Evolutionary conservation across 495 filamentous ascomycete species (phyloP).

Genomic region (Ramalina peruviana): DNA sequence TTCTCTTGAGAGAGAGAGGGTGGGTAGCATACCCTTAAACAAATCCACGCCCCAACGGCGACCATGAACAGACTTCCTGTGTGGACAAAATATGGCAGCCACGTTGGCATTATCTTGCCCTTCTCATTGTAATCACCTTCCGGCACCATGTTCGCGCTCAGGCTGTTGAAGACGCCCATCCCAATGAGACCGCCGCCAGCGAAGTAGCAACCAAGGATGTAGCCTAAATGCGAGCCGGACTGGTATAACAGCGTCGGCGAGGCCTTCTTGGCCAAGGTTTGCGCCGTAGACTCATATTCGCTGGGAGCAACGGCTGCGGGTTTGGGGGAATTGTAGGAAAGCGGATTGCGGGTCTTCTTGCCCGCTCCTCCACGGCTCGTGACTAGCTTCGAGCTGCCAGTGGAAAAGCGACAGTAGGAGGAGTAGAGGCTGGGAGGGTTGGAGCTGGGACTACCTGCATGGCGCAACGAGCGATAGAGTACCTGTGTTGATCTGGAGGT

Average conservation of each 20-base stretch:
- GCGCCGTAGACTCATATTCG: too few relatives aligned
- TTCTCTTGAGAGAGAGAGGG: neutral
- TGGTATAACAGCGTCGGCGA: conserved; percentile 1
- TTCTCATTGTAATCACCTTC: neutral
- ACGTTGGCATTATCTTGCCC: conserved; percentile 1
- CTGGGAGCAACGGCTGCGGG: too few relatives aligned
- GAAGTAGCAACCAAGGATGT: conserved; percentile 12
- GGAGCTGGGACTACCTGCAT: too few relatives aligned
- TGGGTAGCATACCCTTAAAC: conserved; percentile 6
- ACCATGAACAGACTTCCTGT: conserved; percentile 7
- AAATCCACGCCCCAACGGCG: conserved; percentile 3
- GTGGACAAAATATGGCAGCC: conserved; percentile 1
- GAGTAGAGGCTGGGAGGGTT: too few relatives aligned
- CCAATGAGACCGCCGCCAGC: conserved; percentile 5
- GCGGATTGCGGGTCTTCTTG: too few relatives aligned
- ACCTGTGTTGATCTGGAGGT: too few relatives aligned
- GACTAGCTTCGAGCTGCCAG: too few relatives aligned
- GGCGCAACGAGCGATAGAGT: too few relatives aligned
- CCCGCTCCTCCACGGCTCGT: too few relatives aligned
- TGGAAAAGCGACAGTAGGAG: too few relatives aligned
- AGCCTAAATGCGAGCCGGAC: neutral
- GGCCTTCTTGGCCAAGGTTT: neutral
- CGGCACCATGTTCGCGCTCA: neutral
- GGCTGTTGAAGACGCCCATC: conserved; percentile 3
- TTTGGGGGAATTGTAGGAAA: too few relatives aligned